phyloP scores from a whole-genome alignment of 1,284 basidiomycete species.

The Salmacisia buchloeana region DNA sequence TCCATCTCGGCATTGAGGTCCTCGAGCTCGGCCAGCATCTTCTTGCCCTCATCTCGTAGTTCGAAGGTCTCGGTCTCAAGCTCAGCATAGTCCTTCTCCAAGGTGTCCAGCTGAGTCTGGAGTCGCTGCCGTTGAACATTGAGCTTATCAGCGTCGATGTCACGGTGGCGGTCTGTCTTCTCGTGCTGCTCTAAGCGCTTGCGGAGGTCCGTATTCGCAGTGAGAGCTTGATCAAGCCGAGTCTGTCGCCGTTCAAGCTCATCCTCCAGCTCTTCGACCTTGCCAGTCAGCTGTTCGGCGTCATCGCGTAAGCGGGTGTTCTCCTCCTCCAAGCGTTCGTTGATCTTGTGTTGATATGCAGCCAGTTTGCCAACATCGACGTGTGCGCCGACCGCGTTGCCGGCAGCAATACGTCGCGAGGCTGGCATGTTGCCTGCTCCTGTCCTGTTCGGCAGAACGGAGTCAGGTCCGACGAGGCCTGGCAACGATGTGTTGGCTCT shows the following conservation, averaged over 20 bases:
- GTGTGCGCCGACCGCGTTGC: neutral
- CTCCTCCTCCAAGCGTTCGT: conserved; percentile 6
- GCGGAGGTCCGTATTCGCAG: neutral
- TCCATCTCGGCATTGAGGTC: conserved; percentile 4
- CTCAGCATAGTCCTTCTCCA: neutral
- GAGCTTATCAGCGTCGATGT: neutral
- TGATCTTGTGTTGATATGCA: conserved; percentile 1
- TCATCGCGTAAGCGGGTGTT: neutral
- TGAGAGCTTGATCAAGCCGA: neutral
- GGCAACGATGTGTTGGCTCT: neutral
- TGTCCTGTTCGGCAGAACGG: neutral
- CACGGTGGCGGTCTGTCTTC: neutral
- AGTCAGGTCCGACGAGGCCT: neutral
- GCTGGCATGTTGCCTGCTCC: neutral
- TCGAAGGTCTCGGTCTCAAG: neutral
- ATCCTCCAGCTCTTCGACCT: neutral
- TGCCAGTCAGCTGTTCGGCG: neutral
- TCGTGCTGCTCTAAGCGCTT: neutral
- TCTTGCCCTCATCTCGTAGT: neutral
- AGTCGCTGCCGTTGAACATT: neutral
- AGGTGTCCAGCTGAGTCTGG: neutral
- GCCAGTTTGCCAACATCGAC: neutral
- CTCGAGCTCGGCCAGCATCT: conserved; percentile 4
- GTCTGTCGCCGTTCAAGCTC: neutral
- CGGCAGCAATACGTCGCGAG: neutral